phyloP scores from a whole-genome alignment of 2,329 filamentous ascomycete genomes.

The Samsoniella hepiali region DNA sequence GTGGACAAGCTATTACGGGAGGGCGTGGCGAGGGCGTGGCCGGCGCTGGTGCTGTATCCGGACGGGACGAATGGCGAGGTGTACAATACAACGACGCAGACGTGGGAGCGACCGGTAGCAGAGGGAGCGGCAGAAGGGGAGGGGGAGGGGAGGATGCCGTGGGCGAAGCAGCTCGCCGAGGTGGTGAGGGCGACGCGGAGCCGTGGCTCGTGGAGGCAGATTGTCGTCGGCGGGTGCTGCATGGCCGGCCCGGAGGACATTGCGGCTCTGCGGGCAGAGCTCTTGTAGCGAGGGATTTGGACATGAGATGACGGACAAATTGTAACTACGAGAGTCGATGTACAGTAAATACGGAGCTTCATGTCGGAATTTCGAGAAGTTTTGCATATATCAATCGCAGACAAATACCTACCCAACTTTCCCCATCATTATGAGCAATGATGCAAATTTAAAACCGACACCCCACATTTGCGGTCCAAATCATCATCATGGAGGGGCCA shows the following conservation, averaged over 20 bases:
- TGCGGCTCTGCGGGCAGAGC: constrained; percentile 24
- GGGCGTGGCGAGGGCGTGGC: constrained; percentile 39
- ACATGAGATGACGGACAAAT: background rate
- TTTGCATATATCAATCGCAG: no score
- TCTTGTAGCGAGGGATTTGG: background rate
- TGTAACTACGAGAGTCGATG: background rate
- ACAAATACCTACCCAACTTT: no score
- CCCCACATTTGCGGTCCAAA: constrained; percentile 2
- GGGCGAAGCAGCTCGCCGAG: constrained; percentile 44
- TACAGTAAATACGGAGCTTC: background rate
- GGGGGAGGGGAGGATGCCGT: constrained; percentile 30
- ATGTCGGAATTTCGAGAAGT: no score
- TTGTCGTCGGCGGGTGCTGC: constrained; percentile 54
- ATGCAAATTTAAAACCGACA: background rate
- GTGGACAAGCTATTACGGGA: constrained; percentile 37
- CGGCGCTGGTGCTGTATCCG: constrained; percentile 61
- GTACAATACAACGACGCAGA: constrained; percentile 61
- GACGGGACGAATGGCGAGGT: constrained; percentile 67
- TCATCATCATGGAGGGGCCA: background rate
- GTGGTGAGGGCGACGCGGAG: constrained; percentile 37
- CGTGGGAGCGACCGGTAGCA: constrained; percentile 56
- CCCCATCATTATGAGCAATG: background rate
- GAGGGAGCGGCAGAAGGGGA: constrained; percentile 34
- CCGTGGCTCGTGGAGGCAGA: constrained; percentile 41
- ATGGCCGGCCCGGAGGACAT: constrained; percentile 42